A percentile compares a stretch with the other conserved stretches of the same genome.
phyloP scores from a whole-genome alignment of 805 yeast species.

The Zygotorulaspora danielsina region DNA sequence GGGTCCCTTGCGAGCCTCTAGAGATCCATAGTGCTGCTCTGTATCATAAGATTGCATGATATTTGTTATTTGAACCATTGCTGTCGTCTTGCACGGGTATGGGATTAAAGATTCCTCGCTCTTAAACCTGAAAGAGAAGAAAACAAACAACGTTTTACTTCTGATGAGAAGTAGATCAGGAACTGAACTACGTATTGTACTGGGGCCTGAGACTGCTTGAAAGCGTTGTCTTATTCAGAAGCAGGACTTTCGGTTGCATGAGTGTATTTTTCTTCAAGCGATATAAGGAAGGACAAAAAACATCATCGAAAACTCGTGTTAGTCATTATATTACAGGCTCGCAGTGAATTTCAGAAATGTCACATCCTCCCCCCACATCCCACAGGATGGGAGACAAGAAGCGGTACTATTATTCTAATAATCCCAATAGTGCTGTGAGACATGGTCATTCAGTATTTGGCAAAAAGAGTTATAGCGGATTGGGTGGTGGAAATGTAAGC shows the following conservation, averaged over 20 bases:
- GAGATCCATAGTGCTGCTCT: no score
- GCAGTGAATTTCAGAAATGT: slow-evolving; percentile 6
- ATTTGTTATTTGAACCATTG: no score
- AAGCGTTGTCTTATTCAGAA: background rate
- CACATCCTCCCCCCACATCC: slow-evolving; percentile 14
- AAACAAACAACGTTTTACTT: slow-evolving; percentile 1
- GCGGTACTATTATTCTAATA: slow-evolving; percentile 30
- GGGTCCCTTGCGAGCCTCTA: no score
- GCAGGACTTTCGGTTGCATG: background rate
- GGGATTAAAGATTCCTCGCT: no score
- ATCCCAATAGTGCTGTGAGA: slow-evolving; percentile 22
- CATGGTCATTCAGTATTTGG: slow-evolving; percentile 16
- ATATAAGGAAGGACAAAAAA: no score
- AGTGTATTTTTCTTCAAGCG: background rate
- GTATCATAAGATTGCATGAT: no score
- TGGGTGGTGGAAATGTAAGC: slow-evolving; percentile 4
- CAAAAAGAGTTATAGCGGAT: slow-evolving; percentile 15
- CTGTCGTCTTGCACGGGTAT: no score
- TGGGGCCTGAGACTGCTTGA: background rate
- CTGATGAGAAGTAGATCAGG: background rate
- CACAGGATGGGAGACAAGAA: slow-evolving; percentile 27
- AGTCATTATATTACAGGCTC: background rate
- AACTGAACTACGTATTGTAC: background rate
- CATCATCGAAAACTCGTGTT: background rate
- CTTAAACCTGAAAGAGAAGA: background rate